phyloP scores from a whole-genome alignment of 148 eudicot genomes.

The Polygonum aviculare region DNA sequence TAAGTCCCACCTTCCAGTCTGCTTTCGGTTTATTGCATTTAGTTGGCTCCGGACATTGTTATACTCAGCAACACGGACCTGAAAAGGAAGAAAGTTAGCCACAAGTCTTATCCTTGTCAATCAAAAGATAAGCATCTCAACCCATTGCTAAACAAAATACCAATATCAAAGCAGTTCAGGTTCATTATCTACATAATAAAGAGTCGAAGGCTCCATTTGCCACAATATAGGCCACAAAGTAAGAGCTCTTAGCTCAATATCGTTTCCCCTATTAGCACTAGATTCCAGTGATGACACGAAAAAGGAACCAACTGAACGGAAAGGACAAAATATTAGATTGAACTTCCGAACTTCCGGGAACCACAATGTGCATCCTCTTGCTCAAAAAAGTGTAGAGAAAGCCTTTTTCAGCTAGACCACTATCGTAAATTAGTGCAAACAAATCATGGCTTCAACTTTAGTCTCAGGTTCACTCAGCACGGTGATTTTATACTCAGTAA shows the following conservation, averaged over 20 bases:
- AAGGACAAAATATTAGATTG: background rate
- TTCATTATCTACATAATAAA: background rate
- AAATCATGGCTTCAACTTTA: background rate
- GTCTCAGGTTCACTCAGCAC: background rate
- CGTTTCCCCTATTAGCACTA: background rate
- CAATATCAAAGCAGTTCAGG: background rate
- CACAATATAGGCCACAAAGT: background rate
- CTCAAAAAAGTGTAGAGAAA: background rate
- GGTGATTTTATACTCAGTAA: background rate
- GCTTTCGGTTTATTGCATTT: slow-evolving; percentile 93
- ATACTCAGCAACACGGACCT: slow-evolving; percentile 97
- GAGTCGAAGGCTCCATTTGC: background rate
- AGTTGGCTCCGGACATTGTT: slow-evolving; percentile 96
- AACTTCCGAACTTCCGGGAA: background rate
- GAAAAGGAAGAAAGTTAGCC: slow-evolving; percentile 10
- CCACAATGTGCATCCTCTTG: background rate
- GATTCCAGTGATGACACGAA: background rate
- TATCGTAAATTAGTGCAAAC: background rate
- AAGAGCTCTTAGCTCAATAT: background rate
- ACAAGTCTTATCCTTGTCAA: background rate
- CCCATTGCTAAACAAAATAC: background rate
- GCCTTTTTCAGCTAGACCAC: background rate
- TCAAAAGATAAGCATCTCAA: background rate
- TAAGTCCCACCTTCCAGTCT: slow-evolving; percentile 71
- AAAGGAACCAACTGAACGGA: background rate